Percentiles rank a stretch among this genome's conserved stretches.
Evolutionary conservation across 768 basidiomycete species (phyloP).

Genomic region (Xerocomellus chrysenteron): DNA sequence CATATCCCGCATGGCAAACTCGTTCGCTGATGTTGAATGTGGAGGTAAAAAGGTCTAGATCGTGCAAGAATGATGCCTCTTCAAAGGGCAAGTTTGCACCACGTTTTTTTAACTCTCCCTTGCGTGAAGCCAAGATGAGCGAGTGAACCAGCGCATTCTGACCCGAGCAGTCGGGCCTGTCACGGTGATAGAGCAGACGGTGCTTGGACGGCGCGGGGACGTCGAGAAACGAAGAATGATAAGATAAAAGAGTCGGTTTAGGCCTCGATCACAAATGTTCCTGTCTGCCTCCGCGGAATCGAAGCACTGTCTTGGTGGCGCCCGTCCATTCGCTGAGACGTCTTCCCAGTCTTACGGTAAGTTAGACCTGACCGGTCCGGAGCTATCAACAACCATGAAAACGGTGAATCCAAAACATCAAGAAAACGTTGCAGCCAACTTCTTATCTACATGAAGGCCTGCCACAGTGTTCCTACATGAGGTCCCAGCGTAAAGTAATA

Average conservation of each 20-base stretch:
- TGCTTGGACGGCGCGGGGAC: constrained; percentile 22
- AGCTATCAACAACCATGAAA: background rate
- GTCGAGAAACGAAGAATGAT: constrained; percentile 17
- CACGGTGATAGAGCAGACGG: constrained; percentile 7
- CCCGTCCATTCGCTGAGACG: background rate
- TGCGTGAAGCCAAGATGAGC: background rate
- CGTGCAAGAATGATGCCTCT: background rate
- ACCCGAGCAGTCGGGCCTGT: background rate
- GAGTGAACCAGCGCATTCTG: constrained; percentile 7
- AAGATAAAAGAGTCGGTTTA: constrained; percentile 23
- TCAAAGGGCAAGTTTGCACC: background rate
- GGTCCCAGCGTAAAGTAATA: background rate
- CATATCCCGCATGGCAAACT: background rate
- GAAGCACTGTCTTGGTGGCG: background rate
- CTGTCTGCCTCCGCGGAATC: constrained; percentile 25
- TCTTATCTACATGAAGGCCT: constrained; percentile 4
- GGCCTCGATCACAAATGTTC: constrained; percentile 9
- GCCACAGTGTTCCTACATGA: background rate
- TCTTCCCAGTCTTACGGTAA: constrained; percentile 7
- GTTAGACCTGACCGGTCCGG: background rate
- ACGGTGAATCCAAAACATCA: background rate
- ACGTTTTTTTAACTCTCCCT: background rate
- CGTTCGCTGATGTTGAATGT: constrained; percentile 23
- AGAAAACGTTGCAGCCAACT: constrained; percentile 6
- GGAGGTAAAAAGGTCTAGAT: background rate